phyloP scores from a whole-genome alignment of 768 basidiomycete species.

The Podaxis carcinomalis region DNA sequence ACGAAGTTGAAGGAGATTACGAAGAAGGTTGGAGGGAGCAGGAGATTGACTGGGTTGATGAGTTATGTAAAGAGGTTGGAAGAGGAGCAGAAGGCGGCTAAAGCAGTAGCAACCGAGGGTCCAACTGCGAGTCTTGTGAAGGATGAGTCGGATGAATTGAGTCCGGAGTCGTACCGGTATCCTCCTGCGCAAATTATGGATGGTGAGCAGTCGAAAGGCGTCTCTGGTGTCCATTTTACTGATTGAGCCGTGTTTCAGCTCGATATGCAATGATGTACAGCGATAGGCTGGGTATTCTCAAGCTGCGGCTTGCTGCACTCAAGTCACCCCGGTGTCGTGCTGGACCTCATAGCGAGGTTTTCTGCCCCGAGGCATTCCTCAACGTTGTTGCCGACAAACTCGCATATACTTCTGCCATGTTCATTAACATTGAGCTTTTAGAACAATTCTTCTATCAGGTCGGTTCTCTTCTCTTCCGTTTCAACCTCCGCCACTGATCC shows the following conservation, averaged over 20 bases:
- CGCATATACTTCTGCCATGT: conserved; percentile 94
- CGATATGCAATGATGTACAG: conserved; percentile 89
- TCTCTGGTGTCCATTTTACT: neutral
- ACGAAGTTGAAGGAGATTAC: conserved; percentile 81
- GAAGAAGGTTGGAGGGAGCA: conserved; percentile 82
- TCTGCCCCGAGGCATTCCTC: conserved; percentile 97
- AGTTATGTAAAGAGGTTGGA: conserved; percentile 80
- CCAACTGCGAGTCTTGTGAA: conserved; percentile 24
- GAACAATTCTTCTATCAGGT: conserved; percentile 99
- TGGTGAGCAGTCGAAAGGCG: conserved; percentile 48
- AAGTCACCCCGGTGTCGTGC: conserved; percentile 85
- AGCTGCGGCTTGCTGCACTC: conserved; percentile 80
- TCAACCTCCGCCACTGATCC: neutral
- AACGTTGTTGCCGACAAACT: conserved; percentile 96
- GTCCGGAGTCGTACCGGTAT: conserved; percentile 80
- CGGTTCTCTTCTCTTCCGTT: conserved; percentile 17
- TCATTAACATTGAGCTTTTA: conserved; percentile 96
- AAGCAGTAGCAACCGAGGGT: conserved; percentile 31
- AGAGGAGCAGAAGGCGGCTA: conserved; percentile 58
- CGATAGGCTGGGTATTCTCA: conserved; percentile 78
- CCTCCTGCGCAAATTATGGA: conserved; percentile 90
- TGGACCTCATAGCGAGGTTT: conserved; percentile 82
- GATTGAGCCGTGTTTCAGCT: conserved; percentile 42
- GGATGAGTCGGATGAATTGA: conserved; percentile 34
- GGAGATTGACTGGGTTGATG: conserved; percentile 74